A percentile compares a stretch with the other conserved stretches of the same genome.
These are phyloP conservation scores for Vigna hirtella DNA, from an alignment of 306 rosid genomes.

Conservation along the genomic window DNA sequence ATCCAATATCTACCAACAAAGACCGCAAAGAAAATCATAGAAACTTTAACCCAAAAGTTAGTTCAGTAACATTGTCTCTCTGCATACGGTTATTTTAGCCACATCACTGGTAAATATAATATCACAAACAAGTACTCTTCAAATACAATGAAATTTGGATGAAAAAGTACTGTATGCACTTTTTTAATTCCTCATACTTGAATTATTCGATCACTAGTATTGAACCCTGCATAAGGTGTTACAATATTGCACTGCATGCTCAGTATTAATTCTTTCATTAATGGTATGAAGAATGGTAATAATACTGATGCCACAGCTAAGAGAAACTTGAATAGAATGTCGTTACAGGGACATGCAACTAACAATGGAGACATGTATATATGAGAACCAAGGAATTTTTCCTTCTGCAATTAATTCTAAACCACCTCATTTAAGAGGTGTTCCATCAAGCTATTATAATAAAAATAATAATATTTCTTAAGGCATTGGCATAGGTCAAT, in stretches of 20 bases:
- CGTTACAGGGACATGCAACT: slow-evolving; percentile 53
- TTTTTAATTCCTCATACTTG: background rate
- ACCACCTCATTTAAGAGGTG: slow-evolving; percentile 54
- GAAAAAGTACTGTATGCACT: background rate
- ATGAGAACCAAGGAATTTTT: slow-evolving; percentile 45
- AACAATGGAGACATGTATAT: slow-evolving; percentile 29
- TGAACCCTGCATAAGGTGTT: background rate
- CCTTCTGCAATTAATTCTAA: slow-evolving; percentile 47
- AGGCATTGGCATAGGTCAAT: slow-evolving; percentile 23
- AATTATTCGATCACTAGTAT: background rate
- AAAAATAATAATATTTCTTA: background rate
- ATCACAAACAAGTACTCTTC: too few species aligned
- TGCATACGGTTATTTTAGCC: too few species aligned
- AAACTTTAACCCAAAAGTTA: too few species aligned
- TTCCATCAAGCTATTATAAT: slow-evolving; percentile 49
- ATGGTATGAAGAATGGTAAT: slow-evolving; percentile 22
- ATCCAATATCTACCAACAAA: slow-evolving; percentile 10
- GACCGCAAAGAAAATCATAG: background rate
- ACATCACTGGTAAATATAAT: too few species aligned
- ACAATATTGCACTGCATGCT: background rate
- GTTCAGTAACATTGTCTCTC: too few species aligned
- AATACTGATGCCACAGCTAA: slow-evolving; percentile 39
- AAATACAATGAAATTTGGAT: background rate
- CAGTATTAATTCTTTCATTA: slow-evolving; percentile 5
- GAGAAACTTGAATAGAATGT: slow-evolving; percentile 54